Base-by-base conservation (phyloP, 78 protist genomes). In the Capsaspora owczarzaki region DNA sequence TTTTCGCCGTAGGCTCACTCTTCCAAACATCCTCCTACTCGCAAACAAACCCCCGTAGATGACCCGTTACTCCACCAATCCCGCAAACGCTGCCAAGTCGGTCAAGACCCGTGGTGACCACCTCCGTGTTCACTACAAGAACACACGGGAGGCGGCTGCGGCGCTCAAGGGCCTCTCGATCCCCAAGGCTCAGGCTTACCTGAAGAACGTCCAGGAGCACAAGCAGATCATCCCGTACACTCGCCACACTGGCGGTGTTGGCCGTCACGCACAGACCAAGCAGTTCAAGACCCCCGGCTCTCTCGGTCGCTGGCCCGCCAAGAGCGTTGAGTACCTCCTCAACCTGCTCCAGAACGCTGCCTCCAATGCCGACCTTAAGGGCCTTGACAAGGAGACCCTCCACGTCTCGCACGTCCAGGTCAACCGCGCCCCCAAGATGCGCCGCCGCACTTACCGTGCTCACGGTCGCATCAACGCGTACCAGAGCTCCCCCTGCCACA, bases 381-480 rank as follows among this genome's bases (percentile, higher is more conserved):
- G 80, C 16, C 88, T 94, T 38, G 90, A 93, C 51, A 60, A 53
- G 42, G 86, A 87, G 29, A 76, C 82, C 33, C 77, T 93, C 40
- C 61, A 27, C 33, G 80, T 96, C 69, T 77, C 80, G 1, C 96
- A 93, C 92, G 83, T 91, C 76, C 90, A 85, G 84, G 97, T 93
- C 78, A 84, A 94, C 87, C 85, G 72, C 37, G 99, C 99, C 61
- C 92, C 86, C 68, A 78, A 88, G 84, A 85, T 80, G 82, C 85
- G 97, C 80, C 81, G 99, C 61, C 77, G 97, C 61, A 94, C 97
- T 46, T 96, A 92, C 95, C 89, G 99, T 74, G 99, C 99, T 56
- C 99, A 96, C 89, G 99, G 99, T 81, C 86, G 99, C 41, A 94
- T 96, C 86, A 93, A 90, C 82, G 86, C 97, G 75, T 94, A 85